Base-by-base conservation (phyloP, 768 basidiomycete genomes). In the Lactifluus hygrophoroides region DNA sequence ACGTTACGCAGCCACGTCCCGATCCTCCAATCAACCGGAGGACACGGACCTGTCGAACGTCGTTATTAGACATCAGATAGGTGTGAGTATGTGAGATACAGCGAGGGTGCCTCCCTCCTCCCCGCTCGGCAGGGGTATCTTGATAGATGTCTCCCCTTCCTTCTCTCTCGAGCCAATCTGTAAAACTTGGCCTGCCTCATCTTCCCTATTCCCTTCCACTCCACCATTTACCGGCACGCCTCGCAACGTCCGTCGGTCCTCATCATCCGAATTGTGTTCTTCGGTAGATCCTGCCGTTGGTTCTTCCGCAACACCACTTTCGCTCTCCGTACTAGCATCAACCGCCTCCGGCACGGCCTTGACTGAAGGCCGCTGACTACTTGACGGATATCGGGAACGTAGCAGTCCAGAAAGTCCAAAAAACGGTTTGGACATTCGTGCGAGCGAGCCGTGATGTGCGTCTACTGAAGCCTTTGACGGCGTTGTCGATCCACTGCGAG, bases 351-450 rank as follows among this genome's bases (percentile, higher is more conserved):
- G 60, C 16, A 62, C 51, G 14, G 64, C 69, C 54, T 58, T 65
- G 37, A 60, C 62, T 38, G 67, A 65, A 28, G 67, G 52, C 21
- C 63, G 68, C 21, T 67, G 66, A 43, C 64, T 56, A 50, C 67
- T 74, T 19, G 83, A 80, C 30, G 83, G 78, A 67, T 86, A 79
- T 49, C 85, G 80, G 21, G 77, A 74, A 37, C 85, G 80, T 54
- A 84, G 73, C 68, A 87, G 81, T 28, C 80, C 83, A 45, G 85
- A 75, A 38, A 88, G 76, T 16, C 61, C 57, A 25, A 62, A 58
- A 37, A 62, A 62, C 14, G 77, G 62, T 76, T 81, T 64, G 84
- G 78, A 73, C 83, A 82, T 35, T 56, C 61, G 38, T 61, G 62
- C 42, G 13, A 62, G 47, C n/a, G 56, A 54, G 27, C 55, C 34